Evolutionary conservation across 1,139 yeast species (phyloP), one percentile per base, ranked within the genome.

Genomic region (Suhomyces taliae): DNA sequence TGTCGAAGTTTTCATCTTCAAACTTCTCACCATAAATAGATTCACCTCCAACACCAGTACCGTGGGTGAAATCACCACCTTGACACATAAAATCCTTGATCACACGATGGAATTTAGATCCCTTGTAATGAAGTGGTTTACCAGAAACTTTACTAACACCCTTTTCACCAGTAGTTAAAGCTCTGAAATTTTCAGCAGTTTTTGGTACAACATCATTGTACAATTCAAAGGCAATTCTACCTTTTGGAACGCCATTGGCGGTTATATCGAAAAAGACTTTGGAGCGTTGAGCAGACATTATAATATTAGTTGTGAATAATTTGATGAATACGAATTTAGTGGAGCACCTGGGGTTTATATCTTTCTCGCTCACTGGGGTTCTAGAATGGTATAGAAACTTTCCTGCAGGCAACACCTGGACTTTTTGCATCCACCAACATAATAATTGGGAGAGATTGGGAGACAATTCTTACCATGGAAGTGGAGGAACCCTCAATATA

Each of bases 21-120:
- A 93, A 93, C 67, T 89, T 90, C 59, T 88, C 97, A 12, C 98
- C 98, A 64, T 91, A 93, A 56, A 90, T 91, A 31, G 96, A 87
- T 67, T 87, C 95, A 46, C 98, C 98, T 38, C 98, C 98, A 34
- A 93, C 87, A 31, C 98, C 98, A 56, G 87, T 74, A 26, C 87
- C 89, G 53, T 82, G 83, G 39, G 97, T 90, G 73, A 91, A 91
- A 64, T 93, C 99, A 60, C 99, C 99, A 65, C 97, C 97, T 71
- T 90, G 98, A 59, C 88, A 79, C 97, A 91, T 91, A 65, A 90
- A 90, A 44, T 81, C 82, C 64, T 87, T 87, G 65, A 95, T 95
- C 33, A 95, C 95, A 56, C 99, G 80, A 70, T 95, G 99, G 77
- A 95, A 91, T 11, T 78, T 74, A 8, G 95, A 85, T 36, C 88